phyloP scores from a whole-genome alignment of 805 yeast genomes.

The Metschnikowia continentalis region DNA sequence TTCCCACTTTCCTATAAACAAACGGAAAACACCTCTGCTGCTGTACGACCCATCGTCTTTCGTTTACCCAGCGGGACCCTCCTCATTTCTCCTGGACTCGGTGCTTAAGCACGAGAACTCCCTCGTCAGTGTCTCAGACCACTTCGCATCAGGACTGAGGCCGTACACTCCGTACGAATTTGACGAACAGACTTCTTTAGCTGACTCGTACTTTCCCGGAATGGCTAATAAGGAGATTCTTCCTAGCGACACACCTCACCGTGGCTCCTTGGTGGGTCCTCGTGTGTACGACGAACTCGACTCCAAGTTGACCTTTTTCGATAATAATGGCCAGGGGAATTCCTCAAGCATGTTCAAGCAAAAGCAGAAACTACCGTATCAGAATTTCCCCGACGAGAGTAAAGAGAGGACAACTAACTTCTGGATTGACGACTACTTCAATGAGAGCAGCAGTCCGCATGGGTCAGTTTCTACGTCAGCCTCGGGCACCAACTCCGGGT shows the following conservation, averaged over 20 bases:
- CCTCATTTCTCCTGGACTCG: slow-evolving; percentile 10
- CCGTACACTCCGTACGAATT: slow-evolving; percentile 17
- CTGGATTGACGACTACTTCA: slow-evolving; percentile 3
- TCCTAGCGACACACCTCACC: not conserved
- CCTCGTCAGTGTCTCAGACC: slow-evolving; percentile 30
- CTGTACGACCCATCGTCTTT: slow-evolving; percentile 16
- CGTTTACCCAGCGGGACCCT: slow-evolving; percentile 10
- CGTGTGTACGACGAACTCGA: not conserved
- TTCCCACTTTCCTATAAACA: slow-evolving; percentile 9
- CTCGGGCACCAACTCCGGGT: slow-evolving; percentile 9
- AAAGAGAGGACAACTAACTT: not conserved
- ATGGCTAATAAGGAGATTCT: not conserved
- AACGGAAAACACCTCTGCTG: slow-evolving; percentile 16
- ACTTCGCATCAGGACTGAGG: slow-evolving; percentile 15
- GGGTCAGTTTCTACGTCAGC: slow-evolving; percentile 13
- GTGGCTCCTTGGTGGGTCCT: not conserved
- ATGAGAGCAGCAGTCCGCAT: slow-evolving; percentile 6
- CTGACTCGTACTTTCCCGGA: slow-evolving; percentile 7
- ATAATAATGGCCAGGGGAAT: not conserved
- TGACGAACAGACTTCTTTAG: slow-evolving; percentile 13
- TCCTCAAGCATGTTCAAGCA: not conserved
- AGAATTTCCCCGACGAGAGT: not conserved
- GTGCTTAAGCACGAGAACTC: slow-evolving; percentile 25
- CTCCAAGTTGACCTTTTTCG: slow-evolving; percentile 1
- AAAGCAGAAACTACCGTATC: not conserved